phyloP scores from a whole-genome alignment of 352 stramenopile species.

The Phytophthora ohioensis region DNA sequence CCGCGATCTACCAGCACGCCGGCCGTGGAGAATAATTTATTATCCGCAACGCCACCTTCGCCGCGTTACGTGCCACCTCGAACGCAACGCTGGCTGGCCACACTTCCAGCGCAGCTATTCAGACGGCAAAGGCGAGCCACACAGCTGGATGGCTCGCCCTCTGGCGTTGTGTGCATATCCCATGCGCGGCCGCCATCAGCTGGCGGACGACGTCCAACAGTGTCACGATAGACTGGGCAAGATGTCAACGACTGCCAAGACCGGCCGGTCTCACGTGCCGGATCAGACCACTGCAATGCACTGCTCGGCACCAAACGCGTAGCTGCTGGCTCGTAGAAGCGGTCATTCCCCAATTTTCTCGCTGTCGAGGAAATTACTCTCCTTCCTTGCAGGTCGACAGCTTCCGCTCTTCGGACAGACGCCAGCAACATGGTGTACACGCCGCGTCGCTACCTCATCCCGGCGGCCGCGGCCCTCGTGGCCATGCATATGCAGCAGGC shows the following conservation, averaged over 20 bases:
- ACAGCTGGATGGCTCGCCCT: constrained; percentile 25
- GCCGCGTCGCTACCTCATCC: constrained; percentile 29
- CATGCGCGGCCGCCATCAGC: constrained; percentile 25
- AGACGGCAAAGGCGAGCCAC: constrained; percentile 35
- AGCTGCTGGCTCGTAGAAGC: constrained; percentile 16
- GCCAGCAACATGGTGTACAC: constrained; percentile 36
- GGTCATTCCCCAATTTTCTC: constrained; percentile 46
- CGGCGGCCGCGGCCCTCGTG: constrained; percentile 27
- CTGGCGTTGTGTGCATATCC: constrained; percentile 20
- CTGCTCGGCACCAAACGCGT: background rate
- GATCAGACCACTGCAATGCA: constrained; percentile 21
- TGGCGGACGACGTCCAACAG: constrained; percentile 23
- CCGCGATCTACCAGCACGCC: background rate
- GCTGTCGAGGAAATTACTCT: constrained; percentile 37
- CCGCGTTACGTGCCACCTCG: background rate
- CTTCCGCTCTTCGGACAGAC: constrained; percentile 1
- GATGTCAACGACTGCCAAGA: constrained; percentile 37
- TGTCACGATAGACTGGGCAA: constrained; percentile 6
- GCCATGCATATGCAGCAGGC: constrained; percentile 27
- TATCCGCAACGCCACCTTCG: background rate
- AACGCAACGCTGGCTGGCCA: background rate
- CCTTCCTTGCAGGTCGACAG: constrained; percentile 8
- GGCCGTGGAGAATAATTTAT: background rate
- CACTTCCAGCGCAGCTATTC: constrained; percentile 7
- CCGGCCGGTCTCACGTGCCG: constrained; percentile 30